phyloP scores from a whole-genome alignment of 345 rosid genomes.

The Hibiscus syriacus region DNA sequence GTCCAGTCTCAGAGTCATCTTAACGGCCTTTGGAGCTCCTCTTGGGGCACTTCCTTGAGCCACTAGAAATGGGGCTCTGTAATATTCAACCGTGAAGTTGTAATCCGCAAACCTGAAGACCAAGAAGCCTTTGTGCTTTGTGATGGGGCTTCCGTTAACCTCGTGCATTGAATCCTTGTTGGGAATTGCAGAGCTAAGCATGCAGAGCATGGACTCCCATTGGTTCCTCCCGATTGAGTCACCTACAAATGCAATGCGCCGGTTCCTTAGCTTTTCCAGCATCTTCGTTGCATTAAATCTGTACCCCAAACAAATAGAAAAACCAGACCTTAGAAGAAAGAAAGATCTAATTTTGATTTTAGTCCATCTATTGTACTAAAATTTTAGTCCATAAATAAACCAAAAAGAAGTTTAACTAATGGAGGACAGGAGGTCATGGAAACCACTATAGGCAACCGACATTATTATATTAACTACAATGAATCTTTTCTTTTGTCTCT shows the following conservation, averaged over 20 bases:
- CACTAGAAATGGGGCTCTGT: conserved; percentile 71
- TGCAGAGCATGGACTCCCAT: conserved; percentile 86
- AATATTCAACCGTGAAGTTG: conserved; percentile 84
- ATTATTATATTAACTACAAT: too few species aligned
- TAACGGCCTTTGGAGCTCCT: conserved; percentile 45
- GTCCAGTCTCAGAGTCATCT: conserved; percentile 58
- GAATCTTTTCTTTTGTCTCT: too few species aligned
- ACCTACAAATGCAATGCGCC: conserved; percentile 69
- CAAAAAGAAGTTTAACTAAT: too few species aligned
- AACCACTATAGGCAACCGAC: too few species aligned
- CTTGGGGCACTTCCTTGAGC: conserved; percentile 53
- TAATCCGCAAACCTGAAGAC: conserved; percentile 63
- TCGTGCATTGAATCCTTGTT: conserved; percentile 59
- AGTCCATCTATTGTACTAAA: too few species aligned
- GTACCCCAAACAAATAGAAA: conserved; percentile 9
- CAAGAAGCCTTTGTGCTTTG: conserved; percentile 77
- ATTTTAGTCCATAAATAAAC: too few species aligned
- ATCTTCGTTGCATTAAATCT: conserved; percentile 65
- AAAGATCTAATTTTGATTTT: too few species aligned
- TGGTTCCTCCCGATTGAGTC: conserved; percentile 94
- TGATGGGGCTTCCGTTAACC: conserved; percentile 65
- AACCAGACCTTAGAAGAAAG: not conserved
- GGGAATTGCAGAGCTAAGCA: conserved; percentile 58
- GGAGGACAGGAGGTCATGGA: too few species aligned
- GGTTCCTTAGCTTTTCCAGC: conserved; percentile 57